phyloP scores from a whole-genome alignment of 805 yeast species.

The Hanseniaspora jakobsenii region DNA sequence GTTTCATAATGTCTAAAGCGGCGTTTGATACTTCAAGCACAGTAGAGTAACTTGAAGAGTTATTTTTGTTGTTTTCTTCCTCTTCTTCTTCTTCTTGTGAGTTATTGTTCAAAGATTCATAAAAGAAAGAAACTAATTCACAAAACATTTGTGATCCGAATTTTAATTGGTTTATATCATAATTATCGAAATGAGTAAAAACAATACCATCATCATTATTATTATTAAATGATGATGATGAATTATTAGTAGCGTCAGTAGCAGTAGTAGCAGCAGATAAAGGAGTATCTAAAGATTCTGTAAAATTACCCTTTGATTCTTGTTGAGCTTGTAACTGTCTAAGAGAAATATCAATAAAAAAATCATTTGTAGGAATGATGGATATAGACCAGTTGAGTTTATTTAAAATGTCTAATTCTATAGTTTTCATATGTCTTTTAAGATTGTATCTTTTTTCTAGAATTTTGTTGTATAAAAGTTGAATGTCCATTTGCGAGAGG shows the following conservation, averaged over 20 bases:
- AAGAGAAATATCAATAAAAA: conserved; percentile 47
- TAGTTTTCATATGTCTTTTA: conserved; percentile 38
- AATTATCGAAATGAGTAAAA: conserved; percentile 19
- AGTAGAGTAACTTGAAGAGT: no score
- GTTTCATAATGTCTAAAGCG: conserved; percentile 36
- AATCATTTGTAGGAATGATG: conserved; percentile 46
- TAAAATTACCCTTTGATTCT: no score
- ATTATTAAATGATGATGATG: no score
- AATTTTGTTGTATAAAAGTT: neutral
- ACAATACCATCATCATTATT: no score
- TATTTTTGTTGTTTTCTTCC: conserved; percentile 38
- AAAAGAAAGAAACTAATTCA: conserved; percentile 54
- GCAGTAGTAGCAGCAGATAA: no score
- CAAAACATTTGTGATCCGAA: conserved; percentile 50
- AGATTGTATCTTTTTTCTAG: conserved; percentile 16
- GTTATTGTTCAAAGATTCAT: conserved; percentile 36
- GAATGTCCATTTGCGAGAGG: no score
- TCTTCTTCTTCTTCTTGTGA: no score
- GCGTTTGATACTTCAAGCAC: conserved; percentile 40
- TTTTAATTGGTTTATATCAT: conserved; percentile 37
- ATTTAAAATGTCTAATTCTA: conserved; percentile 57
- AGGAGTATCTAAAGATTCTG: no score
- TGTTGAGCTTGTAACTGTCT: conserved; percentile 18
- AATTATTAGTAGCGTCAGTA: no score
- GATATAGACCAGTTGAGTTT: conserved; percentile 54